Evolutionary conservation across 495 filamentous ascomycete species (phyloP).

Genomic region (Aspergillus funiculosus): DNA sequence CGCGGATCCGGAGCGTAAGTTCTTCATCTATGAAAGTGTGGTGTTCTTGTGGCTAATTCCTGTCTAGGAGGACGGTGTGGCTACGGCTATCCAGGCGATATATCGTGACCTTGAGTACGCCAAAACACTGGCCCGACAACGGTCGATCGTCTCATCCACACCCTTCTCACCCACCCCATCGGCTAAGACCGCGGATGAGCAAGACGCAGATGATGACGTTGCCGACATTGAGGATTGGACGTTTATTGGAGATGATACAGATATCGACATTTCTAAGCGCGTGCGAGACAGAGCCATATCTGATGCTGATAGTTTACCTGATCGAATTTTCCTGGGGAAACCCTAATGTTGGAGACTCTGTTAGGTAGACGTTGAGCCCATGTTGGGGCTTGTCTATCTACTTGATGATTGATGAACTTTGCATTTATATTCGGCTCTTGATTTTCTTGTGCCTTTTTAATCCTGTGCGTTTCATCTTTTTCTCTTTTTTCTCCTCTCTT

Average conservation of each 20-base stretch:
- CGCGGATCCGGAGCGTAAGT: conserved; percentile 79
- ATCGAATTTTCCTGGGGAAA: not conserved
- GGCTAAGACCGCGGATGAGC: conserved; percentile 29
- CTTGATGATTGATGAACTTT: conserved; percentile 1
- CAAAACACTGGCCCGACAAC: conserved; percentile 71
- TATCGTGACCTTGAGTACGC: conserved; percentile 97
- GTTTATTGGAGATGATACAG: conserved; percentile 63
- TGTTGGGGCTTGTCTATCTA: not conserved
- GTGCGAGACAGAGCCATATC: conserved; percentile 31
- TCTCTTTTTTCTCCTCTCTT: not conserved
- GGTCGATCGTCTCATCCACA: conserved; percentile 37
- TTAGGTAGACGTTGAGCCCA: not conserved
- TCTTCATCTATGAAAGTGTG: not conserved
- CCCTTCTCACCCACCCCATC: conserved; percentile 38
- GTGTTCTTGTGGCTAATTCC: no score
- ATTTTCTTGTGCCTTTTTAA: not conserved
- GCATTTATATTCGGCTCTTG: not conserved
- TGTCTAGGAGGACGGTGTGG: conserved; percentile 90
- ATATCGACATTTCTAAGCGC: conserved; percentile 47
- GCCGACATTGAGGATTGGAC: conserved; percentile 63
- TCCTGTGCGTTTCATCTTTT: not conserved
- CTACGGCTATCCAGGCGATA: conserved; percentile 81
- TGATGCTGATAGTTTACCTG: conserved; percentile 17
- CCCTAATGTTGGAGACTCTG: not conserved
- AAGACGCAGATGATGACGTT: conserved; percentile 39